Conservation (phyloP, 2,329 filamentous ascomycete genomes). For the Sarocladiaceae sp. region DNA sequence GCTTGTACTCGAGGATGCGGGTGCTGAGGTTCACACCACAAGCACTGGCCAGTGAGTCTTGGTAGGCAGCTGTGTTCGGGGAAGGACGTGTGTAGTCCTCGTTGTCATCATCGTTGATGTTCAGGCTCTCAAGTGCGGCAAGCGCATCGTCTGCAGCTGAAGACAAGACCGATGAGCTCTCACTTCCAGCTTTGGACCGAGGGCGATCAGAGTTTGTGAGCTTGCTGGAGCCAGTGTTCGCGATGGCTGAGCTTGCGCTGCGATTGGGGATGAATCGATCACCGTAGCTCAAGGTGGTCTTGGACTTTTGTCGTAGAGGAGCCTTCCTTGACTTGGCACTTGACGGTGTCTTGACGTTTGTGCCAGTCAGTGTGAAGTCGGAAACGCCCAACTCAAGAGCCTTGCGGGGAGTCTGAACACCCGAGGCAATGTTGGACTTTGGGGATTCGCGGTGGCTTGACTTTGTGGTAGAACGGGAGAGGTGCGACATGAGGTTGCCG, state of each 20-base stretch:
- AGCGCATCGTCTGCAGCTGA: slow-evolving; percentile 77
- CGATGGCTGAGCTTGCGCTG: slow-evolving; percentile 80
- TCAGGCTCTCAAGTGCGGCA: slow-evolving; percentile 74
- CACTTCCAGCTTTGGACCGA: slow-evolving; percentile 68
- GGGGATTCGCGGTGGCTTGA: slow-evolving; percentile 75
- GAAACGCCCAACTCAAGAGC: slow-evolving; percentile 85
- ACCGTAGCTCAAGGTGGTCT: slow-evolving; percentile 78
- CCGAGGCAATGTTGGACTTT: slow-evolving; percentile 90
- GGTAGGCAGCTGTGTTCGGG: slow-evolving; percentile 84
- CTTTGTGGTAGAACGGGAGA: slow-evolving; percentile 56
- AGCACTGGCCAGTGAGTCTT: slow-evolving; percentile 83
- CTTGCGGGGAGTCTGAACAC: slow-evolving; percentile 72
- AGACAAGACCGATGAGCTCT: slow-evolving; percentile 73
- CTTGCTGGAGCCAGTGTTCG: slow-evolving; percentile 78
- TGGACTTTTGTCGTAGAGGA: slow-evolving; percentile 55
- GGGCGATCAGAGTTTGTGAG: slow-evolving; percentile 67
- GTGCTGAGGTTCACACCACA: slow-evolving; percentile 93
- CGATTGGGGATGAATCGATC: slow-evolving; percentile 98
- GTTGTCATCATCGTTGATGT: slow-evolving; percentile 64
- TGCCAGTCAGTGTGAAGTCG: slow-evolving; percentile 86
- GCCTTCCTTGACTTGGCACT: slow-evolving; percentile 54
- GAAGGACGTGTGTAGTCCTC: slow-evolving; percentile 71
- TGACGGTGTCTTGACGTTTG: slow-evolving; percentile 57
- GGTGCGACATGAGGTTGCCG: slow-evolving; percentile 74
- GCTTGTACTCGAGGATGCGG: slow-evolving; percentile 97